A percentile compares a stretch with the other conserved stretches of the same genome.
These are phyloP conservation scores for Geopyxis carbonaria DNA, from an alignment of 495 filamentous ascomycete species.

Conservation along the genomic window DNA sequence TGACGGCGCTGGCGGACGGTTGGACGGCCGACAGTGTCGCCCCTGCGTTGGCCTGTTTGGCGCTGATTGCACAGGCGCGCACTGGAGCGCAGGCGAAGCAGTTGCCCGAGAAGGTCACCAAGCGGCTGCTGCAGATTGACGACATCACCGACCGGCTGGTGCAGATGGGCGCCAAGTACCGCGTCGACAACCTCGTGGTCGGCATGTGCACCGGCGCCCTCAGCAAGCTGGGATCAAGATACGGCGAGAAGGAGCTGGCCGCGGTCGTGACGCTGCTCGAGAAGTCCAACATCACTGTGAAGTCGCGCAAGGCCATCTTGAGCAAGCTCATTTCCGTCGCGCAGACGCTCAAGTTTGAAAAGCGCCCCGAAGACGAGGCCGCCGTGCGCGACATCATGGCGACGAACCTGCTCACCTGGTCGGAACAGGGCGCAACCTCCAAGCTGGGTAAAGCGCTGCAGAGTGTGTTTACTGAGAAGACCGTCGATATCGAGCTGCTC, in stretches of 20 bases:
- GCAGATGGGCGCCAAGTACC: slow-evolving; percentile 45
- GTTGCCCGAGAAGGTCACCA: slow-evolving; percentile 50
- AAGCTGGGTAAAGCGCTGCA: slow-evolving; percentile 42
- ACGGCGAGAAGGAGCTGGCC: slow-evolving; percentile 37
- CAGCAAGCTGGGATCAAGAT: slow-evolving; percentile 43
- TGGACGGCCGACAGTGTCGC: slow-evolving; percentile 55
- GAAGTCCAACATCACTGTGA: slow-evolving; percentile 40
- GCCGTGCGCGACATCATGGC: slow-evolving; percentile 45
- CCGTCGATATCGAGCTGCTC: slow-evolving; percentile 48
- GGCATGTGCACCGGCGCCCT: slow-evolving; percentile 52
- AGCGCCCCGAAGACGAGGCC: slow-evolving; percentile 21
- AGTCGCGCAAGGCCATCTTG: slow-evolving; percentile 44
- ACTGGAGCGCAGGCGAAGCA: slow-evolving; percentile 34
- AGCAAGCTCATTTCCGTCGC: slow-evolving; percentile 41
- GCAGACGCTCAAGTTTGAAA: slow-evolving; percentile 33
- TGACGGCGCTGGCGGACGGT: slow-evolving; percentile 64
- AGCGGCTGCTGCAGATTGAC: slow-evolving; percentile 46
- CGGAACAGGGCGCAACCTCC: slow-evolving; percentile 31
- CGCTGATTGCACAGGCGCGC: slow-evolving; percentile 59
- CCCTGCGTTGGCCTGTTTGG: slow-evolving; percentile 63
- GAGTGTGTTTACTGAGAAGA: slow-evolving; percentile 39
- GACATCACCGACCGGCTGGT: slow-evolving; percentile 40
- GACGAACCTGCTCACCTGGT: slow-evolving; percentile 43
- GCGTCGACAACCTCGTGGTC: slow-evolving; percentile 54
- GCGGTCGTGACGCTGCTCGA: slow-evolving; percentile 45